Evolutionary conservation across 495 filamentous ascomycete species (phyloP).

Genomic region (Talaromyces trachyspermus): DNA sequence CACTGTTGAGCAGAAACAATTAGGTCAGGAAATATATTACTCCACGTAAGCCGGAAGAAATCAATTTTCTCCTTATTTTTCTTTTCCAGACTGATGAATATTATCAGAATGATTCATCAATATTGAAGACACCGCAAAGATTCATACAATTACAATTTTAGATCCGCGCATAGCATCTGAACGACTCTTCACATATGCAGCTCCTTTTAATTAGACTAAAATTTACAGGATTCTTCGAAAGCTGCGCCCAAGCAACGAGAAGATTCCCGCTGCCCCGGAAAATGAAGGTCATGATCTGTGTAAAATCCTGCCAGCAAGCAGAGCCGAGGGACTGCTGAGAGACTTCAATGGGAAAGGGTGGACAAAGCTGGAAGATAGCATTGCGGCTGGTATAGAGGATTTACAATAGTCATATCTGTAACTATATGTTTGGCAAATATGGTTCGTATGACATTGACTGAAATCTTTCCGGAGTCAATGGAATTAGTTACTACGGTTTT

Average conservation of each 20-base stretch:
- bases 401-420: no score
- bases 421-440: no score
- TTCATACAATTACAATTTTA: conserved; percentile 42
- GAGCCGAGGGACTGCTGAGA: conserved; percentile 15
- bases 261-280: conserved; percentile 16
- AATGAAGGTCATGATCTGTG: conserved; percentile 15
- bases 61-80: neutral
- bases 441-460: no score
- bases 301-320: conserved; percentile 9
- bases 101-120: conserved; percentile 30
- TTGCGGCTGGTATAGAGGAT: conserved; percentile 6
- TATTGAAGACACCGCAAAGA: conserved; percentile 38
- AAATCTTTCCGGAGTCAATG: no score
- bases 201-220: conserved; percentile 28
- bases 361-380: conserved; percentile 11
- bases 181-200: conserved; percentile 39
- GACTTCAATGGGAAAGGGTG: conserved; percentile 12
- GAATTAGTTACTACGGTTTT: no score
- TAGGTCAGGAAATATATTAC: conserved; percentile 19
- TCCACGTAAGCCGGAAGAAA: conserved; percentile 25
- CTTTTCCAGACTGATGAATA: neutral
- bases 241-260: conserved; percentile 12
- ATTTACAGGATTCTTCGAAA: conserved; percentile 15
- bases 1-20: no score
- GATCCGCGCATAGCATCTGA: conserved; percentile 30